Percentiles rank a stretch among this genome's conserved stretches.
Conservation (phyloP, 1,284 basidiomycete species). For the Moesziomyces aphidis region DNA sequence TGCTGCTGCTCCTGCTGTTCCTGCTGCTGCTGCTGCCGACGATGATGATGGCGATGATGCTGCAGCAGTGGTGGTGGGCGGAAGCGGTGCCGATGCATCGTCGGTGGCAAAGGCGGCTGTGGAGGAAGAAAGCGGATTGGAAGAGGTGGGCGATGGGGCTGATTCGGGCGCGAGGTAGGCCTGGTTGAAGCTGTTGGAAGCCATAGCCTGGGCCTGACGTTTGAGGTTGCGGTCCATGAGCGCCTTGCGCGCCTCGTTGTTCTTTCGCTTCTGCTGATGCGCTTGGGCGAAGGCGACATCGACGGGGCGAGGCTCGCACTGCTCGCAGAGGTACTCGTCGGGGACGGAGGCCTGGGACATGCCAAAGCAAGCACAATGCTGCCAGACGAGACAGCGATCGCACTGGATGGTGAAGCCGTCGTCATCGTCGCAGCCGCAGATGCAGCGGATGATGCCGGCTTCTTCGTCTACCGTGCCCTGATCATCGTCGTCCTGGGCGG, state of each 20-base stretch:
- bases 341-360: slow-evolving; percentile 74
- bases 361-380: slow-evolving; percentile 85
- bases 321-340: slow-evolving; percentile 72
- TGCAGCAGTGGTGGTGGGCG: neutral
- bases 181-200: slow-evolving; percentile 24
- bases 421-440: slow-evolving; percentile 79
- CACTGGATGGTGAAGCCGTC: slow-evolving; percentile 94
- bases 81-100: neutral
- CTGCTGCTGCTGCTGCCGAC: neutral
- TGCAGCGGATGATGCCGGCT: slow-evolving; percentile 71
- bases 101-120: slow-evolving; percentile 1
- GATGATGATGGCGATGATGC: slow-evolving; percentile 5
- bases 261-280: slow-evolving; percentile 58
- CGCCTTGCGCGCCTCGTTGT: slow-evolving; percentile 62
- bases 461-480: slow-evolving; percentile 61
- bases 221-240: slow-evolving; percentile 50
- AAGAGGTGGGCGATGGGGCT: slow-evolving; percentile 23
- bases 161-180: slow-evolving; percentile 16
- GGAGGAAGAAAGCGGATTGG: slow-evolving; percentile 7
- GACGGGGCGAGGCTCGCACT: slow-evolving; percentile 67
- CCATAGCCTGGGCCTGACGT: slow-evolving; percentile 37
- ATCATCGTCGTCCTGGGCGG: slow-evolving; percentile 48
- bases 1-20: slow-evolving; percentile 1
- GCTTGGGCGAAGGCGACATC: slow-evolving; percentile 60
- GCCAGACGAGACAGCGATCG: slow-evolving; percentile 88